These are phyloP conservation scores for sorghum (Sorghum bicolor) DNA, from an alignment of 176 grass and related monocot genomes.

Conservation along the genomic window Sorghum_bicolor_NCBIv3 NC_012871.2:13362501-13363000, in stretches of 20 bases:
- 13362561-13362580: background rate
- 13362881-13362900: background rate
- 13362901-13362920: constrained; percentile 6
- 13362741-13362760: background rate
- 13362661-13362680: background rate
- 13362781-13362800: background rate
- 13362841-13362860: background rate
- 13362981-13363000: constrained; percentile 5
- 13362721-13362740: background rate
- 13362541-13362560: background rate
- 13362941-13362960: too few species aligned
- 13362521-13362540: background rate
- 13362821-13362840: background rate
- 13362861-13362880: background rate
- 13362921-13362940: too few species aligned
- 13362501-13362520: background rate
- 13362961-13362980: constrained; percentile 66
- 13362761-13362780: background rate
- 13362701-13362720: background rate
- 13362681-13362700: background rate
- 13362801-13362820: background rate
- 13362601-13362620: background rate
- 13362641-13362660: background rate
- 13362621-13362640: background rate
- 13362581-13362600: background rate